These are phyloP conservation scores for Nicotiana noctiflora DNA, from an alignment of 257 asterid species.

Conservation along the genomic window DNA sequence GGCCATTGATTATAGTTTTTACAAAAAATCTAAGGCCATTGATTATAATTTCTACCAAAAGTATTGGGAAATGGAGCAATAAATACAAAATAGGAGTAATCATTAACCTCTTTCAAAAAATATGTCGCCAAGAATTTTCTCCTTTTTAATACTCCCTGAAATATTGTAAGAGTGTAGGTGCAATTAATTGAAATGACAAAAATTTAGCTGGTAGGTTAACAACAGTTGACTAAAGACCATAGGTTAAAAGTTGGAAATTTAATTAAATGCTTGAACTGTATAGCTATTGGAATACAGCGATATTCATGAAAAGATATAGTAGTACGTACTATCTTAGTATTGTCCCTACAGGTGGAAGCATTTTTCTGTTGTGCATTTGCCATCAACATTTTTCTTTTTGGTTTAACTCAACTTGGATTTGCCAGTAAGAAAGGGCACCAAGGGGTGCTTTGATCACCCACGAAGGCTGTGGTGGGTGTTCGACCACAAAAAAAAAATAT, in stretches of 20 bases:
- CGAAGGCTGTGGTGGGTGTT: too few species aligned
- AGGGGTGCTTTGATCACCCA: neutral
- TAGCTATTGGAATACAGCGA: conserved; percentile 24
- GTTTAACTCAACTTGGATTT: conserved; percentile 17
- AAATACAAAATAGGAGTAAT: neutral
- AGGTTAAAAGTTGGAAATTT: neutral
- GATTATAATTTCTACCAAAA: neutral
- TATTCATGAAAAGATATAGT: neutral
- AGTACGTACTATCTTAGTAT: neutral
- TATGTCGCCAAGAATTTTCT: neutral
- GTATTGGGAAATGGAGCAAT: neutral
- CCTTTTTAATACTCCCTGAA: neutral
- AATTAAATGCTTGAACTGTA: conserved; percentile 12
- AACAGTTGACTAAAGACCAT: conserved; percentile 15
- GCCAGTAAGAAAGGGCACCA: conserved; percentile 46
- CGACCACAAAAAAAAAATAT: too few species aligned
- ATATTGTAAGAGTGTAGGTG: conserved; percentile 4
- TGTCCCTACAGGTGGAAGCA: conserved; percentile 37
- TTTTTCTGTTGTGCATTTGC: conserved; percentile 11
- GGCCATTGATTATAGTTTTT: too few species aligned
- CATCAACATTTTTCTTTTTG: conserved; percentile 5
- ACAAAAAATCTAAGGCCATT: neutral
- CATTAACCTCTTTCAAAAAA: neutral
- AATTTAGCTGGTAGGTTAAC: conserved; percentile 25
- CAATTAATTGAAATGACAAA: conserved; percentile 20